These are phyloP conservation scores for Mortierella hygrophila DNA, from an alignment of 192 early-diverging fungal genomes.

Conservation along the genomic window DNA sequence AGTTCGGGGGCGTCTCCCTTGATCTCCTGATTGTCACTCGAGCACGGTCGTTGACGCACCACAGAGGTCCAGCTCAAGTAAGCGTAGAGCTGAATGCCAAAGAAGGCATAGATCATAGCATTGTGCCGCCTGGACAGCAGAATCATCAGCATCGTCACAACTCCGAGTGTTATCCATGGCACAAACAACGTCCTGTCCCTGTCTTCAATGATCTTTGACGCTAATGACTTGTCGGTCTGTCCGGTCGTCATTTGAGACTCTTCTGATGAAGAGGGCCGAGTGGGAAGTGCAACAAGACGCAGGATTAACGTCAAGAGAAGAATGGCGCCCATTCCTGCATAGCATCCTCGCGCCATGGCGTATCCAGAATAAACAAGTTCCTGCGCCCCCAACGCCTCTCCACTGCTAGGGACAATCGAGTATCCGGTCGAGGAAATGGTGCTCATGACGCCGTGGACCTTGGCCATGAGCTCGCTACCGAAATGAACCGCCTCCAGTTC, in stretches of 20 bases:
- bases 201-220: background rate
- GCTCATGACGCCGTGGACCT: slow-evolving; percentile 26
- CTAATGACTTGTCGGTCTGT: background rate
- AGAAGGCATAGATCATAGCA: slow-evolving; percentile 68
- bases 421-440: slow-evolving; percentile 35
- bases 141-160: slow-evolving; percentile 69
- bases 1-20: background rate
- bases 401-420: background rate
- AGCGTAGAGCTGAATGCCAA: slow-evolving; percentile 63
- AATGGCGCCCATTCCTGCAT: slow-evolving; percentile 22
- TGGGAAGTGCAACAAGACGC: background rate
- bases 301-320: slow-evolving; percentile 6
- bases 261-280: background rate
- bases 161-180: slow-evolving; percentile 55
- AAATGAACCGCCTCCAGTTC: slow-evolving; percentile 36
- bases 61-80: slow-evolving; percentile 37
- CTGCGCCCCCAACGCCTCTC: background rate
- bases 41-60: background rate
- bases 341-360: slow-evolving; percentile 44
- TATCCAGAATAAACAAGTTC: slow-evolving; percentile 33
- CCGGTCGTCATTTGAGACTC: background rate
- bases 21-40: background rate
- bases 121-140: slow-evolving; percentile 75
- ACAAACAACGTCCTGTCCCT: slow-evolving; percentile 19
- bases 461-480: slow-evolving; percentile 23